Evolutionary conservation across 2,329 filamentous ascomycete genomes (phyloP), one percentile per base, ranked within the genome.

Genomic region (Cryphonectria japonica): DNA sequence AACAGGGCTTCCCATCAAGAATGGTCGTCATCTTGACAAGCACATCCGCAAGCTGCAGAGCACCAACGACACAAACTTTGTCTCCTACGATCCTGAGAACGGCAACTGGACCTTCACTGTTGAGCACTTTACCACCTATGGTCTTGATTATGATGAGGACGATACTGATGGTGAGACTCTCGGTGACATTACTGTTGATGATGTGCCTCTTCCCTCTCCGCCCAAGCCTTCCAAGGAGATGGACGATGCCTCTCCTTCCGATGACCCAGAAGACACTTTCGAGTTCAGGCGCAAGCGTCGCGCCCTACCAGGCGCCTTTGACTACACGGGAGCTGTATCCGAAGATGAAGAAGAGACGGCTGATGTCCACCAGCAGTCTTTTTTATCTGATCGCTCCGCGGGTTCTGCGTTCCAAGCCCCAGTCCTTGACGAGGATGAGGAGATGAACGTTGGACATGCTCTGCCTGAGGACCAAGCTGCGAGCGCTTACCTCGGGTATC

Each of bases 61-160:
- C 71, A 94, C 98, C 52, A 83, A 85, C 11, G 91, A 93, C 79
- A 98, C 96, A 0, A 89, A 89, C 4, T 98, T 97, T 76, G 85
- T 95, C 76, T 86, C 87, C 76, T 99, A 98, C 80, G 88, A 97
- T 74, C 85, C 86, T 70, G 86, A 93, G 1, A 94, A 90, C 67
- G 96, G 95, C 67, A 88, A 93, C 63, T 99, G 97, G 97, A 88
- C 89, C 19, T 99, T 99, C 83, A 90, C 86, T 13, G 96, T 99
- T n/a, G 91, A 95, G 77, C 96, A 99, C 80, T 99, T 97, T 80
- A 98, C 95, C 1, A 97, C 94, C 1, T 99, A 99, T 78, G 95
- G 93, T 57, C 86, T 98, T 68, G 92, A 95, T 74, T 93, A 93
- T 57, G 88, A 91, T 67, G 93, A 94, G 61, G 91, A 93, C 39